Evolutionary conservation across 768 basidiomycete genomes (phyloP), one percentile per base, ranked within the genome.

Genomic region (Termitomyces sp.): DNA sequence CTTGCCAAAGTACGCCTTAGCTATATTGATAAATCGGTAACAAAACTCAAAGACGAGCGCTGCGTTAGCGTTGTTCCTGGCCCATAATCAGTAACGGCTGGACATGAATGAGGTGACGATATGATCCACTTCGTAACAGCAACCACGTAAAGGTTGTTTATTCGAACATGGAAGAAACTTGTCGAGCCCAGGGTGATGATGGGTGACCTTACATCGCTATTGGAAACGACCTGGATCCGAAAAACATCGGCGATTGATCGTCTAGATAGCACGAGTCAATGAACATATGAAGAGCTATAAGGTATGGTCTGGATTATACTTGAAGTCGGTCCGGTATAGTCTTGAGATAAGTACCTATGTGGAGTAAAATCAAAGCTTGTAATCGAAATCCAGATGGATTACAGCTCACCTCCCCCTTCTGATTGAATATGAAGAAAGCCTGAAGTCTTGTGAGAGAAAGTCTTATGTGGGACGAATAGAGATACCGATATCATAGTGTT

Each of bases 361-460:
- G 40, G 49, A 54, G 54, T 56, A 40, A n/a, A n/a, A 58, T 46
- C 42, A 45, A 38, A 38, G 35, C 50, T 50, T 41, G 38, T 60
- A 21, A 49, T 40, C 50, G 35, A 35, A 53, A 35, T 51, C 17
- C 8, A n/a, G 30, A 26, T 30, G 21, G 56, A 60, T 48, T 53
- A 23, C 38, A 48, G 67, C 82, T 41, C 55, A 94, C 96, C 83
- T 98, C 97, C 71, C 97, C 97, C 73, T 98, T 98, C 73, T 95
- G 94, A 69, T 98, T 99, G 80, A 98, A 97, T 57, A 98, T 93
- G 73, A 98, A 98, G 84, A 98, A 98, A 48, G 91, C 95, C 95
- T 98, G 62, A 50, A 26, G 52, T 54, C 10, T 5, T 14, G 48
- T 56, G 35, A 57, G 53, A 33, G n/a, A 44, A n/a, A 33, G 11